Conservation (phyloP, 768 basidiomycete species). For the Boletus rufocinnamomeus region DNA sequence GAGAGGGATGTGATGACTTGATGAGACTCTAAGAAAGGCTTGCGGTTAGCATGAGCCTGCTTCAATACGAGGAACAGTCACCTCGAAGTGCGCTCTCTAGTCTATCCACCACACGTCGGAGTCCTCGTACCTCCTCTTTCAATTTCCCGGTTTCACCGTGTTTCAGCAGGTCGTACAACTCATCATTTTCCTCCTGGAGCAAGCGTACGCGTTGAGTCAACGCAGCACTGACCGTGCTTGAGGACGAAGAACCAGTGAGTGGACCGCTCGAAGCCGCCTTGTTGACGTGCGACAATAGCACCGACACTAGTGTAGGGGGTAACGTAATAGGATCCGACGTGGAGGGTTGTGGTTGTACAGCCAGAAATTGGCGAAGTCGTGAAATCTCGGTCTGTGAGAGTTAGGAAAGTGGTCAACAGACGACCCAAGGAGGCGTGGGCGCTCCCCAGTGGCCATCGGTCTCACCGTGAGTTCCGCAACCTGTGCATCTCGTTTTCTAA, state of each 20-base stretch:
- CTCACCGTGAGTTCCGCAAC: conserved; percentile 72
- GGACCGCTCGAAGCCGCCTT: conserved; percentile 36
- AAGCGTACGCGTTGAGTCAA: conserved; percentile 71
- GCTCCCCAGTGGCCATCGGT: conserved; percentile 24
- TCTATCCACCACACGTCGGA: conserved; percentile 65
- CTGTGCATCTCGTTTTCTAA: conserved; percentile 76
- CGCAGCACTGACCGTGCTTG: conserved; percentile 67
- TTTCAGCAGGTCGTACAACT: conserved; percentile 75
- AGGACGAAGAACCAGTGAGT: conserved; percentile 36
- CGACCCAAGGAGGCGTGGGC: conserved; percentile 21
- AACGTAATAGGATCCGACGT: conserved; percentile 65
- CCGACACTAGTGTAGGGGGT: conserved; percentile 67
- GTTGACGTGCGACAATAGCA: conserved; percentile 68
- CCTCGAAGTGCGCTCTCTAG: conserved; percentile 79
- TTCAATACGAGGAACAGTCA: conserved; percentile 33
- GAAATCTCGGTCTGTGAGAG: conserved; percentile 67
- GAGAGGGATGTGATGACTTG: conserved; percentile 67
- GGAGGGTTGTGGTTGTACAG: conserved; percentile 58
- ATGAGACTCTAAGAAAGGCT: conserved; percentile 64
- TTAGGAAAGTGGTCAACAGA: conserved; percentile 21
- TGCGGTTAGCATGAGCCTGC: conserved; percentile 10
- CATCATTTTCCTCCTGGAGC: conserved; percentile 87
- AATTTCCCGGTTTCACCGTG: conserved; percentile 75
- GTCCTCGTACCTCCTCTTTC: conserved; percentile 76
- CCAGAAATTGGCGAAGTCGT: conserved; percentile 64